Percentiles rank a stretch among this genome's conserved stretches.
Conservation (phyloP, 495 filamentous ascomycete species). For the Diplogelasinospora grovesii region DNA sequence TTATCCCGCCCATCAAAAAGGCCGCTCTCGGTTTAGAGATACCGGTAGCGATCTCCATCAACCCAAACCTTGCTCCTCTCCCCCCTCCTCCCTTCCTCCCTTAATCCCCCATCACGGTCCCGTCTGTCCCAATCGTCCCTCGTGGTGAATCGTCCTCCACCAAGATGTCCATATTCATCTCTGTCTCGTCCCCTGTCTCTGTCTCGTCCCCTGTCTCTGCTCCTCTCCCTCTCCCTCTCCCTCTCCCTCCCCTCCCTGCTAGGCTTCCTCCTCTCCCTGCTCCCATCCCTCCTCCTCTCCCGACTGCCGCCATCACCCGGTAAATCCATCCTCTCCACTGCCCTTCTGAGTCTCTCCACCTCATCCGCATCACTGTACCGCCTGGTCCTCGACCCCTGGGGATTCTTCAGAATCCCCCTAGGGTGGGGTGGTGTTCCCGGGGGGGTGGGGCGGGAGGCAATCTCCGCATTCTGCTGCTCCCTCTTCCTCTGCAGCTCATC, state of each 20-base stretch:
- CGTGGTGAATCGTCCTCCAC: slow-evolving; percentile 7
- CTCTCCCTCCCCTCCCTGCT: no score
- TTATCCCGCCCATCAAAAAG: no score
- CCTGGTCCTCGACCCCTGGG: neutral
- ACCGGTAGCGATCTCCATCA: slow-evolving; percentile 11
- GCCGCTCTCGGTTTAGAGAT: slow-evolving; percentile 7
- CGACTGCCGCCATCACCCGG: slow-evolving; percentile 4
- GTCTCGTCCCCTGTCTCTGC: neutral
- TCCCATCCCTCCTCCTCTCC: no score
- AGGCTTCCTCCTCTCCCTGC: no score
- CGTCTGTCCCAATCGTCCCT: slow-evolving; percentile 5
- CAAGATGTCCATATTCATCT: slow-evolving; percentile 3
- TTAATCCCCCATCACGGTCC: no score
- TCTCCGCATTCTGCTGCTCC: slow-evolving; percentile 29
- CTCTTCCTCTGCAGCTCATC: slow-evolving; percentile 22
- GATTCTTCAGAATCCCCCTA: slow-evolving; percentile 24
- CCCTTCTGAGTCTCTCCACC: slow-evolving; percentile 16
- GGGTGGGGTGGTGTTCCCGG: slow-evolving; percentile 8
- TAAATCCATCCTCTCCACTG: slow-evolving; percentile 21
- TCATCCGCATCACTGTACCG: slow-evolving; percentile 11
- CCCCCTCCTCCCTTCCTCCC: slow-evolving; percentile 5
- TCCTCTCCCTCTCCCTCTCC: no score
- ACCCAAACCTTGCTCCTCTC: slow-evolving; percentile 14
- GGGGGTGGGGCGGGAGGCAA: slow-evolving; percentile 26
- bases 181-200: slow-evolving; percentile 8